These are phyloP conservation scores for Solanum ossicruentum DNA, from an alignment of 257 asterid genomes.

Conservation along the genomic window DNA sequence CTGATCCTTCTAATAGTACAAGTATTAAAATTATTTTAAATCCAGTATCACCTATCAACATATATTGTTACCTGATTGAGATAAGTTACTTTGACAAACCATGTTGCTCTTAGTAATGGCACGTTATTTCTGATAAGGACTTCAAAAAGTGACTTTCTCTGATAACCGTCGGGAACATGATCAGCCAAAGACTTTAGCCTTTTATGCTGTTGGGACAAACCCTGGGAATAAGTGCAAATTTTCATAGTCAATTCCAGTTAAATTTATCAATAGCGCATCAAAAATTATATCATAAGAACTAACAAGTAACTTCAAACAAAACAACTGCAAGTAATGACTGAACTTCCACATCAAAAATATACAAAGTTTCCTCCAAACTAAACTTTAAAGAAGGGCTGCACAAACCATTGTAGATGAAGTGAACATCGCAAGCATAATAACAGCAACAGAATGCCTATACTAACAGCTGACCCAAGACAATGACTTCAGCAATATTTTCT, in stretches of 20 bases:
- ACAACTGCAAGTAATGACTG: background rate
- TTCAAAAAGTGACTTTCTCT: slow-evolving; percentile 74
- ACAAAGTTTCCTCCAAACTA: background rate
- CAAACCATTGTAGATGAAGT: background rate
- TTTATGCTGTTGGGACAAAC: slow-evolving; percentile 86
- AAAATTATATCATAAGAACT: background rate
- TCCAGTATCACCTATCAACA: background rate
- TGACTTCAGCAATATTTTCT: background rate
- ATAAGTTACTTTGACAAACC: slow-evolving; percentile 94
- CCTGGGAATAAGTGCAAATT: slow-evolving; percentile 33
- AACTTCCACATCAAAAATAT: background rate
- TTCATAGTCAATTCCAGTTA: background rate
- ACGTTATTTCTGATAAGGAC: slow-evolving; percentile 80
- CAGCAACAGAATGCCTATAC: background rate
- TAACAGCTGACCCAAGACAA: background rate
- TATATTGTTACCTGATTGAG: slow-evolving; percentile 85
- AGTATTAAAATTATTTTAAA: background rate
- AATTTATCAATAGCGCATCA: background rate
- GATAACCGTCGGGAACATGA: slow-evolving; percentile 93
- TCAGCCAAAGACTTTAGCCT: slow-evolving; percentile 85
- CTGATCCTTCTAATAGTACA: slow-evolving; percentile 2
- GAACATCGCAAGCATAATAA: background rate
- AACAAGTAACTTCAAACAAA: background rate
- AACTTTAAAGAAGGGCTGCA: background rate
- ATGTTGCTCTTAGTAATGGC: slow-evolving; percentile 85